phyloP scores from a whole-genome alignment of 257 asterid species.

The Solanum sejunctum region DNA sequence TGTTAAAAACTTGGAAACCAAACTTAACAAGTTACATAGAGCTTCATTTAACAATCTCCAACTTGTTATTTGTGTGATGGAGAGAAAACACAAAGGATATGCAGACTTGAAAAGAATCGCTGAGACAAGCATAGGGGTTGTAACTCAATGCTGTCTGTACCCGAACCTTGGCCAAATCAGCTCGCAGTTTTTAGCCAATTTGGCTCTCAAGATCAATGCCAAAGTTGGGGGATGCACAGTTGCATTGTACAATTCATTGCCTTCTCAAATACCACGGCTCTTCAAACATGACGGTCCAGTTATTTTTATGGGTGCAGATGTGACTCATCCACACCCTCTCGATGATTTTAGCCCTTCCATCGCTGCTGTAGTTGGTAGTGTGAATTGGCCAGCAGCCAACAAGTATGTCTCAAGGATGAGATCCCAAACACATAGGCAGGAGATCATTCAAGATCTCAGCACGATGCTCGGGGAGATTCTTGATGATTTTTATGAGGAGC shows the following conservation, averaged over 20 bases:
- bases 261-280: conserved; percentile 69
- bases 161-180: conserved; percentile 47
- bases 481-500: conserved; percentile 51
- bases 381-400: conserved; percentile 92
- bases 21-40: conserved; percentile 49
- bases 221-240: conserved; percentile 94
- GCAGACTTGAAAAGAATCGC: conserved; percentile 86
- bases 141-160: conserved; percentile 86
- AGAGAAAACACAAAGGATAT: conserved; percentile 87
- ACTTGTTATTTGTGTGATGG: conserved; percentile 90
- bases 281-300: conserved; percentile 53
- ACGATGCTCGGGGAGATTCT: conserved; percentile 64
- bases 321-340: conserved; percentile 88
- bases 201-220: conserved; percentile 92
- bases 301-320: conserved; percentile 96
- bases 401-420: conserved; percentile 79
- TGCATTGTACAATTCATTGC: conserved; percentile 59
- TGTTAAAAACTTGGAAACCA: conserved; percentile 55
- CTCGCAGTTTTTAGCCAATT: conserved; percentile 74
- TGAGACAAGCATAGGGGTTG: conserved; percentile 68
- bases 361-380: conserved; percentile 91
- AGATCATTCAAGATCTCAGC: conserved; percentile 66
- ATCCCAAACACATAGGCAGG: conserved; percentile 84
- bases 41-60: conserved; percentile 58
- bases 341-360: conserved; percentile 87